Evolutionary conservation across 495 filamentous ascomycete genomes (phyloP).

Genomic region (Jackrogersella minutella): DNA sequence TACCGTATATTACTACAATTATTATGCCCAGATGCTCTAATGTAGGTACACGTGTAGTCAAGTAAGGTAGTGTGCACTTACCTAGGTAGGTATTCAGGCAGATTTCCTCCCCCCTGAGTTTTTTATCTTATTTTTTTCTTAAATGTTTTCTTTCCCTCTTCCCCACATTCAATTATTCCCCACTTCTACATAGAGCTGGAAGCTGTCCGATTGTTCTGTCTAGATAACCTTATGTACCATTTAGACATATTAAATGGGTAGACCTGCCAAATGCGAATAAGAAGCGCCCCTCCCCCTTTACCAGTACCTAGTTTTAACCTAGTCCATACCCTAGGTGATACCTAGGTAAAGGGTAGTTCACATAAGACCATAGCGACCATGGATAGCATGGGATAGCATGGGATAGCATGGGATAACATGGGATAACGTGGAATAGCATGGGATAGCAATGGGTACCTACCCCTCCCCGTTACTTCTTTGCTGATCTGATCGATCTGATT

Average conservation of each 20-base stretch:
- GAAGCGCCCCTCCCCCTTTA: conserved; percentile 24
- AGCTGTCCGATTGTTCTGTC: conserved; percentile 35
- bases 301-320: conserved; percentile 4
- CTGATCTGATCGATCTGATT: conserved; percentile 48
- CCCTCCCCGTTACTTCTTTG: conserved; percentile 19
- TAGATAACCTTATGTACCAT: conserved; percentile 28
- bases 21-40: background rate
- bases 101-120: conserved; percentile 5
- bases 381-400: too few relatives aligned
- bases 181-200: conserved; percentile 19
- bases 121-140: too few relatives aligned
- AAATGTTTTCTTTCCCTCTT: conserved; percentile 9
- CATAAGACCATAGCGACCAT: too few relatives aligned
- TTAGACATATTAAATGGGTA: conserved; percentile 9
- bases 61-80: background rate
- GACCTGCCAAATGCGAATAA: conserved; percentile 28
- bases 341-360: too few relatives aligned
- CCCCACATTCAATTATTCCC: conserved; percentile 23
- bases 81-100: conserved; percentile 10
- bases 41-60: too few relatives aligned
- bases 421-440: too few relatives aligned
- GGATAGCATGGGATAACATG: too few relatives aligned
- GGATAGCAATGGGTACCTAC: conserved; percentile 32
- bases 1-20: too few relatives aligned
- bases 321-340: background rate